These are phyloP conservation scores for Cyberlindnera maritima DNA, from an alignment of 805 yeast genomes.

Conservation along the genomic window DNA sequence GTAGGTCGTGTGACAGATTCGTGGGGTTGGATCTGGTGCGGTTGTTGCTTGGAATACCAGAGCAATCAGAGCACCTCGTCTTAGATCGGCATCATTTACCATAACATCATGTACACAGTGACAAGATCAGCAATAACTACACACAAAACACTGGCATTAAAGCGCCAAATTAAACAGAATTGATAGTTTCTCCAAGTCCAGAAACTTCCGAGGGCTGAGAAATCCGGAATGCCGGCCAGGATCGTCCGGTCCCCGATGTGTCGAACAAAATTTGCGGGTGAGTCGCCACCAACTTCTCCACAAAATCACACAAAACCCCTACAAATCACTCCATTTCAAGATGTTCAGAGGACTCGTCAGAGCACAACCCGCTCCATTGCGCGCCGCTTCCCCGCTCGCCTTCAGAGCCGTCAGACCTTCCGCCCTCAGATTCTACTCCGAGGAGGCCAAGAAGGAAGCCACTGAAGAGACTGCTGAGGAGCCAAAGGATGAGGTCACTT, in stretches of 20 bases:
- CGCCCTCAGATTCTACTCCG: conserved; percentile 27
- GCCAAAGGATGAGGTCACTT: conserved; percentile 25
- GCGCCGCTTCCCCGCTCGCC: conserved; percentile 7
- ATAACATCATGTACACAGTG: no score
- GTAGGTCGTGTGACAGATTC: no score
- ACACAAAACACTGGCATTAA: no score
- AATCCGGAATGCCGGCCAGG: not conserved
- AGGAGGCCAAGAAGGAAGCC: conserved; percentile 25
- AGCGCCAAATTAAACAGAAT: no score
- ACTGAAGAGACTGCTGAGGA: conserved; percentile 15
- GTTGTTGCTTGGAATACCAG: no score
- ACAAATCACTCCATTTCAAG: not conserved
- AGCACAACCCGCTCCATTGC: conserved; percentile 13
- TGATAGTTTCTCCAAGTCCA: no score
- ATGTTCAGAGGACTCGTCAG: conserved; percentile 24
- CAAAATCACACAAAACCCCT: not conserved
- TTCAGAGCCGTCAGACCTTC: conserved; percentile 10
- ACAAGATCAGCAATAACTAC: no score
- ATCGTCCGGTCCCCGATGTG: not conserved
- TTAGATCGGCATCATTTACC: no score
- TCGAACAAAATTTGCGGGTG: conserved; percentile 9
- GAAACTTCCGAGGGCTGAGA: not conserved
- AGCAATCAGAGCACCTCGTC: no score
- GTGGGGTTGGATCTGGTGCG: no score
- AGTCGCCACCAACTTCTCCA: not conserved